A percentile compares a stretch with the other conserved stretches of the same genome.
These are phyloP conservation scores for Euptelea pleiosperma DNA, from an alignment of 164 flowering plant species.

Conservation along the genomic window DNA sequence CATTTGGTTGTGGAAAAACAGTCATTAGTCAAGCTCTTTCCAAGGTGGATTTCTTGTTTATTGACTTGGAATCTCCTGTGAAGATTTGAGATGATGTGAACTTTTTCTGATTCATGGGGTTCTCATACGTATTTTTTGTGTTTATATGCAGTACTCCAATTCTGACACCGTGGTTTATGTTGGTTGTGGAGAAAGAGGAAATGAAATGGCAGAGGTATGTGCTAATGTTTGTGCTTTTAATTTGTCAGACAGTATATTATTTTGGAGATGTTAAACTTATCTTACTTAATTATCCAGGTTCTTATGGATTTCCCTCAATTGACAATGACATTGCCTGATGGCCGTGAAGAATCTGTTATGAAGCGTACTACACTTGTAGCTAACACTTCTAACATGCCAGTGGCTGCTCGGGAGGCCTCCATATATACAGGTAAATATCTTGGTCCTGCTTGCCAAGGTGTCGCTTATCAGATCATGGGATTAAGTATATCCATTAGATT, in stretches of 20 bases:
- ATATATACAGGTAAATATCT: constrained; percentile 78
- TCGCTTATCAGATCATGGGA: neutral
- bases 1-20: constrained; percentile 99
- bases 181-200: constrained; percentile 99
- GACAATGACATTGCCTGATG: constrained; percentile 99
- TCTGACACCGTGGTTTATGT: constrained; percentile 99
- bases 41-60: constrained; percentile 50
- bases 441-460: neutral
- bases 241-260: neutral
- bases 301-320: constrained; percentile 99
- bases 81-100: constrained; percentile 3
- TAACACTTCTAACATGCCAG: constrained; percentile 99
- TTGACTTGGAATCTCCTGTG: neutral
- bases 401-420: constrained; percentile 99
- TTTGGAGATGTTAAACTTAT: neutral
- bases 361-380: constrained; percentile 99
- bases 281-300: constrained; percentile 44
- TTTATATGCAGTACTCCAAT: constrained; percentile 80
- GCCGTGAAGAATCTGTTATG: constrained; percentile 99
- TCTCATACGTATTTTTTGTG: constrained; percentile 13
- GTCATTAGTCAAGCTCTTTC: constrained; percentile 99
- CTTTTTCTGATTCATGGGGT: neutral
- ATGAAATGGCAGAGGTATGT: constrained; percentile 99
- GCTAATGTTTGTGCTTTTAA: neutral
- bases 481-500: neutral